Evolutionary conservation across 108 stramenopile species (phyloP), one percentile per base, ranked within the genome.

Genomic region (Discostella stelligeroides): DNA sequence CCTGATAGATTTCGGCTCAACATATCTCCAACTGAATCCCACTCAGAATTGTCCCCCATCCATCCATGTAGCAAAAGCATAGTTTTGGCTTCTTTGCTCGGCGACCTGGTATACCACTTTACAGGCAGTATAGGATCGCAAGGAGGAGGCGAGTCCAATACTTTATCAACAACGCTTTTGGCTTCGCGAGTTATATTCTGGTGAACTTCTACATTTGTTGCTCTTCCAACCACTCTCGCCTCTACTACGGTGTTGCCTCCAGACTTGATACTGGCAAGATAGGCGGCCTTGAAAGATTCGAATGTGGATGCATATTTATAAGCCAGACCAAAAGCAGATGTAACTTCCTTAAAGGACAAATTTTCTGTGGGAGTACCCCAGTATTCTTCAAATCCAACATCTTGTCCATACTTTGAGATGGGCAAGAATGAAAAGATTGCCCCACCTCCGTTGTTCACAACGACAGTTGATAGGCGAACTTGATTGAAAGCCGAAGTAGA

Each of bases 391-490:
- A 97, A 97, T 8, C 74, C 83, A 57, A 90, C 91, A 65, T 91
- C 90, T 28, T 82, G 79, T 2, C 85, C 92, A 75, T 95, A 88
- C 50, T 88, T 88, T n/a, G 95, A 88, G 58, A 98, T 90, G 0
- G 97, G 97, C n/a, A 98, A 72, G 61, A 98, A 98, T 23, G 90
- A 89, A 64, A 98, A 98, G 28, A 98, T 98, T 15, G 90, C 95
- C 8, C 97, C 95, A 29, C 97, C 97, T 42, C 90, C 86, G 67
- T 97, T 97, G 85, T 97, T 96, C 28, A 96, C 85, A 40, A 95
- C 68, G 1, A 88, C 65, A 23, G 84, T 88, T 24, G 88, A 88
- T 10, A 94, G 79, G 10, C 87, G 83, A 60, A 77, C 53, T 11
- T 48, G 60, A 45, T 84, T 79, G 17, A 58, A 21, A 48, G 43